Conservation (phyloP, 306 rosid species). For the Boehmeria nivea region DNA sequence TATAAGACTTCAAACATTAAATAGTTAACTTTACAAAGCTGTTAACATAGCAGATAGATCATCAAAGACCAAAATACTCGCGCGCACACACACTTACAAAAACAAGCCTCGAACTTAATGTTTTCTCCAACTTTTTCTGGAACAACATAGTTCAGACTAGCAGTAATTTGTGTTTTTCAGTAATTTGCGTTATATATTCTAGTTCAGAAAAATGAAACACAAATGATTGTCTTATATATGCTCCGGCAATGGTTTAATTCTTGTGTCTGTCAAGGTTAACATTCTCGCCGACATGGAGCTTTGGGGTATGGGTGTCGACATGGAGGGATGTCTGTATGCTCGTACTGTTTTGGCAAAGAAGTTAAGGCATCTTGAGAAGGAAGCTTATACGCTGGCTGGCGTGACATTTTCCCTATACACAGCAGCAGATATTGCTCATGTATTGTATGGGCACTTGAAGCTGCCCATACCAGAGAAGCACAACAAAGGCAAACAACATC, state of each 20-base stretch:
- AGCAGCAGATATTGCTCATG: slow-evolving; percentile 86
- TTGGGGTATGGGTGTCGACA: slow-evolving; percentile 92
- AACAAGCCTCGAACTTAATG: not conserved
- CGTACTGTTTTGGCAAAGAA: slow-evolving; percentile 72
- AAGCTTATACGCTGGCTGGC: slow-evolving; percentile 84
- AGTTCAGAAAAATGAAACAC: not conserved
- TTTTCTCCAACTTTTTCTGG: too few relatives aligned
- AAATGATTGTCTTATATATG: not conserved
- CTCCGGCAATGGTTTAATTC: slow-evolving; percentile 23
- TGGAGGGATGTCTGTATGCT: slow-evolving; percentile 84
- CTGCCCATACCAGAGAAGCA: slow-evolving; percentile 67
- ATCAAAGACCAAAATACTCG: too few relatives aligned
- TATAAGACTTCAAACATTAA: too few relatives aligned
- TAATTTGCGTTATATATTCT: too few relatives aligned
- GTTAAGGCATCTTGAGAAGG: slow-evolving; percentile 76
- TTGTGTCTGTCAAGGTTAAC: slow-evolving; percentile 49
- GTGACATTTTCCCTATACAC: slow-evolving; percentile 66
- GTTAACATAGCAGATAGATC: too few relatives aligned
- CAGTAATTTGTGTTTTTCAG: too few relatives aligned
- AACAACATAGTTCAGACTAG: too few relatives aligned
- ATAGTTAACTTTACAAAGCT: too few relatives aligned
- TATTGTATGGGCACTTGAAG: slow-evolving; percentile 73
- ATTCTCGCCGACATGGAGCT: slow-evolving; percentile 96
- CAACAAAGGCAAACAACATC: slow-evolving; percentile 78
- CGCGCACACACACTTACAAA: too few relatives aligned